phyloP scores from a whole-genome alignment of 2,329 filamentous ascomycete species.

The Pseudocercospora crystallina region DNA sequence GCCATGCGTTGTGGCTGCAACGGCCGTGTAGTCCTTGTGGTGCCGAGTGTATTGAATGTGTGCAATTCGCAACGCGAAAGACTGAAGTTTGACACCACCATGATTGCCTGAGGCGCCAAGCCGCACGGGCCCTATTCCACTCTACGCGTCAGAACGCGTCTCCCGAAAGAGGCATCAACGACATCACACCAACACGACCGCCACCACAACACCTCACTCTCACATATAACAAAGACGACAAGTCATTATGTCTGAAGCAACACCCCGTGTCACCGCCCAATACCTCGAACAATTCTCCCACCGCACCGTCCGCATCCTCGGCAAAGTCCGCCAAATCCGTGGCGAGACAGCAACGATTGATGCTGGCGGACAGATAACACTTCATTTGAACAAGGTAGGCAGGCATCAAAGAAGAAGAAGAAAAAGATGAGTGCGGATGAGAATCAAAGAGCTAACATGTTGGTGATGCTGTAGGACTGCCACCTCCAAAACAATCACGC shows the following conservation, averaged over 20 bases:
- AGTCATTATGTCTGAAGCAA: conserved; percentile 65
- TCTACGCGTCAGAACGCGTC: conserved; percentile 9
- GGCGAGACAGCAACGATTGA: conserved; percentile 81
- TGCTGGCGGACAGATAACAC: conserved; percentile 71
- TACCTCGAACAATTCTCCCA: conserved; percentile 73
- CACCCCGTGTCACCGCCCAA: conserved; percentile 78
- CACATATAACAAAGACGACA: no score
- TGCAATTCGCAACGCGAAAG: no score
- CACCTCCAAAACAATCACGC: conserved; percentile 69
- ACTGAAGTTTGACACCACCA: no score
- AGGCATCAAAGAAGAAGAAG: conserved; percentile 34
- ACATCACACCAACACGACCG: background rate
- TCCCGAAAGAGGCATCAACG: background rate
- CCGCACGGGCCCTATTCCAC: background rate
- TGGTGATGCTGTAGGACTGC: no score
- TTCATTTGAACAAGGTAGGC: conserved; percentile 70
- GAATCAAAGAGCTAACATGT: no score
- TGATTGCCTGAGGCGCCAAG: no score
- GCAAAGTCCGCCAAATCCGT: conserved; percentile 77
- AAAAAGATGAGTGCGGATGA: background rate
- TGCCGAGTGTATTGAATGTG: no score
- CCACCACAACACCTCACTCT: background rate
- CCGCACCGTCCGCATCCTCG: conserved; percentile 78
- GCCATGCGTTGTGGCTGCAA: no score
- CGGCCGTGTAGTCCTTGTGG: no score